Evolutionary conservation across 305 asterid genomes (phyloP), one percentile per base, ranked within the genome.

Genomic region (Striga hermonthica): DNA sequence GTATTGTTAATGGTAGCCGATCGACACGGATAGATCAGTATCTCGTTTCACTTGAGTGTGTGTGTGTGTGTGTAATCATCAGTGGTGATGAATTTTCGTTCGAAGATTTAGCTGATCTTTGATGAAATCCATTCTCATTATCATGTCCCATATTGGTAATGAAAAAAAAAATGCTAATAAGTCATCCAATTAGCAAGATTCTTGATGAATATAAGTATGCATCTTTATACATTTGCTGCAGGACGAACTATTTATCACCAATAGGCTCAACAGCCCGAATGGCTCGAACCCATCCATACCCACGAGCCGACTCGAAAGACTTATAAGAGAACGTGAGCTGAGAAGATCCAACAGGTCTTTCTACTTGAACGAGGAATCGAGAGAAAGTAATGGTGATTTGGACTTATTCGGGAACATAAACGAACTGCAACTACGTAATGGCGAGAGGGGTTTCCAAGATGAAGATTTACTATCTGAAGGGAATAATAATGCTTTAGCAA

Each of bases 301-400:
- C 39, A 62, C 80, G 10, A 86, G 87, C 65, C 79, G 95, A 73
- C 22, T 88, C 69, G 91, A 79, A 71, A 85, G 96, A 75, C 88
- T 88, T 54, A 73, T 91, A 69, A 86, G 94, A 76, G 86, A 82
- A n/a, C 77, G 94, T 57, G 96, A 83, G 80, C 70, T 86, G 49
- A 75, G 94, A 78, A 86, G 78, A 73, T 86, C 81, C 63, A 73
- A 60, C 76, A 78, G 79, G 75, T 87, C 81, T 49, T 70, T 63
- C 64, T 72, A 65, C 37, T 77, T 81, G 52, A 74, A 67, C 39
- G 92, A 86, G 47, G 87, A 81, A 64, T 68, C 78, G 7, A 78
- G 75, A 77, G 87, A 82, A 57, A 69, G 72, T 57, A 65, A 45
- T 22, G 80, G 82, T 65, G 84, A 73, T 57, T 60, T 56, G 31